These are phyloP conservation scores for Dictyostelium citrinum DNA, from an alignment of 78 protist species.

Conservation along the genomic window DNA sequence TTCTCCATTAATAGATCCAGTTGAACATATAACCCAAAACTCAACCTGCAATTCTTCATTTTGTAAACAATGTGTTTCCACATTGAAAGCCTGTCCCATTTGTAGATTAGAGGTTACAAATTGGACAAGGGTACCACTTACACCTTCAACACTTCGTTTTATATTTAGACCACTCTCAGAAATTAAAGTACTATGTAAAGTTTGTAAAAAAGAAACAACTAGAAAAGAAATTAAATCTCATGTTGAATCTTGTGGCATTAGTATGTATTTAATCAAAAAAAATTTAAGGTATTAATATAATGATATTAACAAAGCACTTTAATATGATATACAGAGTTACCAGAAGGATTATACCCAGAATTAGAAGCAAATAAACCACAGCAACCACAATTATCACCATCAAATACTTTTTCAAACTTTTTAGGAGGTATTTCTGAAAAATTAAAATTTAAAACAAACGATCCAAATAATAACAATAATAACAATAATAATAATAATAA, in stretches of 20 bases:
- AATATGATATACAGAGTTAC: too few relatives aligned
- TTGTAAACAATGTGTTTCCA: conserved; percentile 38
- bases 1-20: conserved; percentile 59
- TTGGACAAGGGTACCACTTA: conserved; percentile 11
- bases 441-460: neutral
- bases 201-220: conserved; percentile 20
- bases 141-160: conserved; percentile 42
- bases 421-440: neutral
- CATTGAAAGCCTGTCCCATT: conserved; percentile 17
- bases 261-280: too few relatives aligned
- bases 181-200: conserved; percentile 38
- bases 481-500: neutral
- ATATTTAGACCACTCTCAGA: conserved; percentile 52
- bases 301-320: too few relatives aligned
- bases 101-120: conserved; percentile 34
- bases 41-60: conserved; percentile 17
- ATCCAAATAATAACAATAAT: neutral
- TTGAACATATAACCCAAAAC: conserved; percentile 39
- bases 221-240: conserved; percentile 49
- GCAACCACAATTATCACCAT: neutral
- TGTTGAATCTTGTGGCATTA: conserved; percentile 47
- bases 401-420: neutral
- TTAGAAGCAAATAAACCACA: neutral
- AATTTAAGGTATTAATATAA: too few relatives aligned
- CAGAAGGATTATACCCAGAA: conserved; percentile 20